Evolutionary conservation across 352 stramenopile species (phyloP), one percentile per base, ranked within the genome.

Genomic region (Pythium insidiosum): DNA sequence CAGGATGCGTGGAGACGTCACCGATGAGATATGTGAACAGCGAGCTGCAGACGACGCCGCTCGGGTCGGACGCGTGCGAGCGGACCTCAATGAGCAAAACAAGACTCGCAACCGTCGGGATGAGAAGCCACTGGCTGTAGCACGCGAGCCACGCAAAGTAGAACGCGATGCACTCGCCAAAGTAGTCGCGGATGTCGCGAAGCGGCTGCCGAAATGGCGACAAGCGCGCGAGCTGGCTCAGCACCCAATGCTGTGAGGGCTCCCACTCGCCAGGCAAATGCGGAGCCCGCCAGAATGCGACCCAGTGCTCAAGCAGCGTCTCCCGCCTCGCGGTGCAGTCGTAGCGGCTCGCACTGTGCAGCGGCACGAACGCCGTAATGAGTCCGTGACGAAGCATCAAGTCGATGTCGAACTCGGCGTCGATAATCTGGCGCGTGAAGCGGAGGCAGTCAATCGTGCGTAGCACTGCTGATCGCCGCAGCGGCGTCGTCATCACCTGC

Each of bases 111-210:
- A 82, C 4, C 6, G 65, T 64, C 18, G 85, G 78, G 0, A 73
- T 7, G 0, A 73, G n/a, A 12, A 95, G 58, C 53, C 80, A 73
- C 46, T 81, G 70, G 2, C 63, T 83, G 63, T 94, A 95, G 29
- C 84, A 81, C 3, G 64, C 63, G 19, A 94, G 47, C 72, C 83
- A 96, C 13, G 86, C 87, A 63, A 96, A 96, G 70, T 95, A 96
- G 39, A 95, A 96, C 18, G 74, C 87, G 22, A 94, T 66, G 19
- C 60, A 48, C 43, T 96, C 84, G 20, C 86, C 87, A 64, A 94
- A 95, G 54, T 96, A 96, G 43, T 90, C 66, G 9, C 72, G 63
- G 2, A 96, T 65, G 26, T 58, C 34, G 40, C 84, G 73, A 2
- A 95, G 56, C 2, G 85, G 85, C 53, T 95, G 84, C 0, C 63